Evolutionary conservation across 2,329 filamentous ascomycete species (phyloP), one percentile per base, ranked within the genome.

Genomic region (Penicillium paneum): DNA sequence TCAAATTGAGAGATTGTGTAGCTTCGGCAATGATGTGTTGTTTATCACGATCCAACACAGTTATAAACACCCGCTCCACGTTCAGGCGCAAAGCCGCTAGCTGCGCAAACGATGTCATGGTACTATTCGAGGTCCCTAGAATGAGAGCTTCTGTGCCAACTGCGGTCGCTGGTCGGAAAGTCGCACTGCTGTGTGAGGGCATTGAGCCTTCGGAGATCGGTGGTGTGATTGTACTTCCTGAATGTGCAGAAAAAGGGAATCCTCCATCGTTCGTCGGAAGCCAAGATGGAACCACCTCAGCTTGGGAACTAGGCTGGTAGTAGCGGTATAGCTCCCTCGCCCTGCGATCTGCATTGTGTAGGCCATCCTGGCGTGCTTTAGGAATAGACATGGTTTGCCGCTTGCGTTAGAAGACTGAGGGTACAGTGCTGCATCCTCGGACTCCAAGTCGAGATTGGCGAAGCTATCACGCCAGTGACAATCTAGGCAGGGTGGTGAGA

Each of bases 11-110:
- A 0, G 72, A 74, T 54, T 70, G 72, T 3, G 78, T 79, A 15
- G 78, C 75, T 62, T 82, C 80, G n/a, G 78, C 78, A 15, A 82
- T 64, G 28, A 81, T 76, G 54, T 78, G 81, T 57, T 81, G 78
- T 21, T 68, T 72, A 8, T 77, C 71, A 21, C 74, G 71, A 58
- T 80, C 79, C 50, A 82, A 76, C 11, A 81, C 69, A 56, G 74
- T 64, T 32, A 76, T 71, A 46, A 76, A 57, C 2, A 72, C 72
- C 21, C 74, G 69, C 52, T 74, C 66, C 4, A 67, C 71, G 52
- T 72, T 66, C 21, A 74, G 46, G 7, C 68, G 69, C 48, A 72
- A 54, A 0, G 71, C 69, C 5, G 69, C 71, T 8, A 72, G 56
- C 39, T 74, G 70, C 5, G 71, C 70, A 57, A 74, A 71, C 3